Evolutionary conservation across 2,329 filamentous ascomycete genomes (phyloP).

Genomic region (Pseudogymnoascus sp.): DNA sequence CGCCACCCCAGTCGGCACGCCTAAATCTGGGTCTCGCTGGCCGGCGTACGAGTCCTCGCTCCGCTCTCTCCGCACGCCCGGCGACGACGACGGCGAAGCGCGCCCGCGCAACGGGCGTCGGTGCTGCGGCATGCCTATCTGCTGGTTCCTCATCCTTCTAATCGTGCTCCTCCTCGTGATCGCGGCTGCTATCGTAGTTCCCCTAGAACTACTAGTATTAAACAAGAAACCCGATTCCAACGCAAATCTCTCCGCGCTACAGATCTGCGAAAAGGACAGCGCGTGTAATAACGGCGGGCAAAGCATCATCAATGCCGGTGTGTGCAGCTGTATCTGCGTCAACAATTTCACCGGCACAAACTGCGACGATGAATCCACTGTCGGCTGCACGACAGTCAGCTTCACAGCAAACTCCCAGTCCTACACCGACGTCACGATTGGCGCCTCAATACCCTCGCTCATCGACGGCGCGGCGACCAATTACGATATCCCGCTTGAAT

Average conservation of each 20-base stretch:
- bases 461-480: constrained; percentile 57
- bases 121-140: constrained; percentile 79
- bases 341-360: constrained; percentile 71
- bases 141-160: constrained; percentile 62
- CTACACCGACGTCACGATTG: constrained; percentile 66
- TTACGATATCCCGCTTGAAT: constrained; percentile 70
- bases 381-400: constrained; percentile 48
- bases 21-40: constrained; percentile 26
- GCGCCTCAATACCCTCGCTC: constrained; percentile 68
- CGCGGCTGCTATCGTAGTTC: constrained; percentile 75
- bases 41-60: constrained; percentile 20
- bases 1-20: constrained; percentile 35
- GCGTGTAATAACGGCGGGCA: constrained; percentile 75
- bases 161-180: constrained; percentile 65
- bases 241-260: constrained; percentile 32
- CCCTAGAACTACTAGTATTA: constrained; percentile 58
- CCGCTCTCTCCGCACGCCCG: constrained; percentile 14
- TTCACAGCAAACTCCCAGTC: constrained; percentile 25
- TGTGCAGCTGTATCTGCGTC: constrained; percentile 80
- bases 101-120: constrained; percentile 42
- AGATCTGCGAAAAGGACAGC: constrained; percentile 53
- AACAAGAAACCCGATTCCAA: constrained; percentile 36
- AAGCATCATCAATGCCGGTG: constrained; percentile 58
- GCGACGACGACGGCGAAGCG: constrained; percentile 9
- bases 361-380: constrained; percentile 46